phyloP scores from a whole-genome alignment of 2,329 filamentous ascomycete genomes.

The Aureobasidium vineae region DNA sequence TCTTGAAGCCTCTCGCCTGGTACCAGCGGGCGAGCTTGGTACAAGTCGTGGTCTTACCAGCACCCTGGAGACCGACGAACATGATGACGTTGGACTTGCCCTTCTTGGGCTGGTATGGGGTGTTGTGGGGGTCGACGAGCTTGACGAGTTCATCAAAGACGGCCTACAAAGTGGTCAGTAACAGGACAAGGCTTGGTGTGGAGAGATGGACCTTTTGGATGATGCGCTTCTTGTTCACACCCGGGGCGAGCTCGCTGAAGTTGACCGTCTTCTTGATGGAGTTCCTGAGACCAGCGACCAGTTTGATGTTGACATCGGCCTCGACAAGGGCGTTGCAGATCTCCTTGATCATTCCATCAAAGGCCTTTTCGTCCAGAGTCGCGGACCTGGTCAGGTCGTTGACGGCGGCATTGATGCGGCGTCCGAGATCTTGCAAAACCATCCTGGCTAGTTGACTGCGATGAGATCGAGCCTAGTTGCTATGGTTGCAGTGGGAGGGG shows the following conservation, averaged over 20 bases:
- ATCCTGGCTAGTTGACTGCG: slow-evolving; percentile 52
- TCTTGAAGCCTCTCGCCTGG: slow-evolving; percentile 86
- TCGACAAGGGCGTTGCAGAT: slow-evolving; percentile 94
- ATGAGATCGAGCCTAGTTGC: slow-evolving; percentile 21
- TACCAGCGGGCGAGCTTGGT: slow-evolving; percentile 96
- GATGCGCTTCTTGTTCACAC: slow-evolving; percentile 96
- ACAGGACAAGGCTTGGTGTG: background rate
- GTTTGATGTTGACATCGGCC: slow-evolving; percentile 94
- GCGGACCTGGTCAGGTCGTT: slow-evolving; percentile 86
- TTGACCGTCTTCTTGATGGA: slow-evolving; percentile 90
- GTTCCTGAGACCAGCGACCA: slow-evolving; percentile 87
- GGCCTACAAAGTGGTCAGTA: slow-evolving; percentile 47
- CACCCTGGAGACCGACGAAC: slow-evolving; percentile 97
- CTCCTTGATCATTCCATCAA: slow-evolving; percentile 97
- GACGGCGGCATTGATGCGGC: slow-evolving; percentile 97
- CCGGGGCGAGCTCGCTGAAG: slow-evolving; percentile 86
- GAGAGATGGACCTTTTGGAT: slow-evolving; percentile 68
- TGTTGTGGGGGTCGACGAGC: slow-evolving; percentile 91
- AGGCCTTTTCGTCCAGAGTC: slow-evolving; percentile 97
- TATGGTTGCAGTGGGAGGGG: slow-evolving; percentile 1
- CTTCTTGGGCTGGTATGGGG: slow-evolving; percentile 96
- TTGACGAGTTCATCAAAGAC: slow-evolving; percentile 97
- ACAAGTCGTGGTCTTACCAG: slow-evolving; percentile 97
- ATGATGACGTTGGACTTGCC: slow-evolving; percentile 96
- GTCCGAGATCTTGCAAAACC: slow-evolving; percentile 98